Conservation (phyloP, 768 basidiomycete species). For the Gelatoporia subvermispora region DNA sequence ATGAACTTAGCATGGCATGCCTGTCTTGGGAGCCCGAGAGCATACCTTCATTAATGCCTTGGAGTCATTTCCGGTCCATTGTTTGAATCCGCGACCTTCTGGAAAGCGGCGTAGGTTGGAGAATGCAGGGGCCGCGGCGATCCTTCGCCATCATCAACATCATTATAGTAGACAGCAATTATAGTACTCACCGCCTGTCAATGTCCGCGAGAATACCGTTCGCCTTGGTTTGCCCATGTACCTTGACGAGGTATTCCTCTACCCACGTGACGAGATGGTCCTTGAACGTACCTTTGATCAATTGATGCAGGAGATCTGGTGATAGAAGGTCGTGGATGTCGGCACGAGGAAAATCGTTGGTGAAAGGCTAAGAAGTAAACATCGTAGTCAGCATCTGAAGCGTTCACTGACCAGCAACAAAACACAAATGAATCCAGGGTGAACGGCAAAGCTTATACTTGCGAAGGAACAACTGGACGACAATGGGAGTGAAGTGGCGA, state of each 20-base stretch:
- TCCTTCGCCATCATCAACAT: too few species aligned
- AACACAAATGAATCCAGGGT: too few species aligned
- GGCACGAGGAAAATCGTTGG: conserved; percentile 26
- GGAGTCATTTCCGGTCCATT: conserved; percentile 24
- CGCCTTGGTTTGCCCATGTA: conserved; percentile 1
- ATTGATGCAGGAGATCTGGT: conserved; percentile 29
- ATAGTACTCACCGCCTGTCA: conserved; percentile 5
- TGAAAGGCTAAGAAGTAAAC: conserved; percentile 36
- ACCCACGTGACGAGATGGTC: conserved; percentile 33
- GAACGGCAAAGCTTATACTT: too few species aligned
- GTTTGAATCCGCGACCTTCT: conserved; percentile 19
- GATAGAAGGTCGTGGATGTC: conserved; percentile 28
- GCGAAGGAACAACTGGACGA: too few species aligned
- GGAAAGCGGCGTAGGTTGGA: conserved; percentile 14
- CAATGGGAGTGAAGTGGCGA: conserved; percentile 70
- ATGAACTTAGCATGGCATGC: too few species aligned
- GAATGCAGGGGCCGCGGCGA: conserved; percentile 14
- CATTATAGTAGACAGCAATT: too few species aligned
- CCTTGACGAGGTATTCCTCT: conserved; percentile 18
- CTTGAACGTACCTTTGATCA: too few species aligned
- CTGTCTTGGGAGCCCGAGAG: too few species aligned
- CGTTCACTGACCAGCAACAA: too few species aligned
- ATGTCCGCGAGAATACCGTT: conserved; percentile 11
- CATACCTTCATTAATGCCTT: conserved; percentile 26
- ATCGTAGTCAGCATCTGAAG: too few species aligned